These are phyloP conservation scores for Royoungia palumana DNA, from an alignment of 768 basidiomycete species.

Conservation along the genomic window DNA sequence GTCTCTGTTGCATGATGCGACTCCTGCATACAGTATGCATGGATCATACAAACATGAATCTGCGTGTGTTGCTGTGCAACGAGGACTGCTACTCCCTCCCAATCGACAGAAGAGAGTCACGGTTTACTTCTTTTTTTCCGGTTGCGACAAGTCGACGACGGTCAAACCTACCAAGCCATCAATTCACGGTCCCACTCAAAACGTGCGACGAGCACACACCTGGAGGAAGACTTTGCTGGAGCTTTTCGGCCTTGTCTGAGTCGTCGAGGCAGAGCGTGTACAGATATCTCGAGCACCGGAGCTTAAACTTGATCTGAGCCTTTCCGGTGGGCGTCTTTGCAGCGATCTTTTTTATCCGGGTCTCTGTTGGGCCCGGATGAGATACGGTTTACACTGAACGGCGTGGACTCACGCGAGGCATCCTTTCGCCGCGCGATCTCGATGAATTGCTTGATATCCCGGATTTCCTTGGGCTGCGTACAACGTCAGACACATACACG, in stretches of 20 bases:
- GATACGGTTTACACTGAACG: not conserved
- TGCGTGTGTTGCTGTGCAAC: conserved; percentile 2
- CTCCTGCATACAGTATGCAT: conserved; percentile 17
- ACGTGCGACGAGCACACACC: conserved; percentile 49
- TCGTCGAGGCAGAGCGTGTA: conserved; percentile 98
- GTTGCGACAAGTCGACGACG: conserved; percentile 62
- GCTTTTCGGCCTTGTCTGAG: conserved; percentile 97
- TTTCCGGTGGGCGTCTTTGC: conserved; percentile 66
- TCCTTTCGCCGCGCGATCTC: conserved; percentile 96
- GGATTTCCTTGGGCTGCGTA: conserved; percentile 90
- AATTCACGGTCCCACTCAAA: not conserved
- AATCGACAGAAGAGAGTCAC: not conserved
- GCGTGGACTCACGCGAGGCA: conserved; percentile 64
- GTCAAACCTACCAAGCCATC: conserved; percentile 51
- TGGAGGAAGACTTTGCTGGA: conserved; percentile 91
- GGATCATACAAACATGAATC: conserved; percentile 19
- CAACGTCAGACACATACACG: conserved; percentile 2
- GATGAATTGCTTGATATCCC: conserved; percentile 98
- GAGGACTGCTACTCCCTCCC: conserved; percentile 1
- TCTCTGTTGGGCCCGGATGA: conserved; percentile 54
- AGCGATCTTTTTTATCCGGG: conserved; percentile 94
- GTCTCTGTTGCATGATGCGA: conserved; percentile 15
- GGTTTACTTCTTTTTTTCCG: conserved; percentile 68
- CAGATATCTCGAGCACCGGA: conserved; percentile 92
- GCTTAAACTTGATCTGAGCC: conserved; percentile 95